Conservation (phyloP, 306 rosid genomes). For the Quercus dentata region DNA sequence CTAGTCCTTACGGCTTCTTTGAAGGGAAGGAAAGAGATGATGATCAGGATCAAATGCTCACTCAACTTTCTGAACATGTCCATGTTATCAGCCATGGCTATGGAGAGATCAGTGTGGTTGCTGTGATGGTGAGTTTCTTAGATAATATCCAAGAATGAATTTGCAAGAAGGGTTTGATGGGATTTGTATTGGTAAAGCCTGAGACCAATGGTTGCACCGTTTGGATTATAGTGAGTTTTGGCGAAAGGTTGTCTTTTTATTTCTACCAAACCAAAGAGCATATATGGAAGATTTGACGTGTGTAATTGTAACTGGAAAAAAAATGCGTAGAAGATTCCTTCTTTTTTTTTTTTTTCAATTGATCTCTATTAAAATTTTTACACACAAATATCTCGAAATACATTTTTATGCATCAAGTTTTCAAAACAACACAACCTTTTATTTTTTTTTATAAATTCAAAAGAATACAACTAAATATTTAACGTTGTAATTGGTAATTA, state of each 20-base stretch:
- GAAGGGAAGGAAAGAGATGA: slow-evolving; percentile 26
- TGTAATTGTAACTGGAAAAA: too few species aligned
- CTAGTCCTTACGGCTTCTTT: slow-evolving; percentile 31
- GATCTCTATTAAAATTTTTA: too few species aligned
- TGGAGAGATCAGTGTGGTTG: background rate
- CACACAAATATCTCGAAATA: too few species aligned
- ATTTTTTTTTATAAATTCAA: too few species aligned
- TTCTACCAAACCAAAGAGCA: background rate
- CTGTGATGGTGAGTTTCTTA: background rate
- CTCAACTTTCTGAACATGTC: slow-evolving; percentile 10
- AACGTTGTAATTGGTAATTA: too few species aligned
- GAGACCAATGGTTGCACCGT: background rate
- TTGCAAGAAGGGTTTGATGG: background rate
- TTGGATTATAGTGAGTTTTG: background rate
- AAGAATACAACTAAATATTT: too few species aligned
- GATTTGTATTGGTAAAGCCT: background rate
- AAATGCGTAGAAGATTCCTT: too few species aligned
- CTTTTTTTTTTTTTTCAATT: too few species aligned
- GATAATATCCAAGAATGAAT: background rate
- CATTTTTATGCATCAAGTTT: too few species aligned
- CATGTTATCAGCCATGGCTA: background rate
- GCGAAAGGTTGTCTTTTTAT: background rate
- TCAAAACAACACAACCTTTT: too few species aligned
- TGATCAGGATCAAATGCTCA: background rate
- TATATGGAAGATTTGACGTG: too few species aligned